Percentiles rank a stretch among this genome's conserved stretches.
These are phyloP conservation scores for Aspergillus indologenus DNA, from an alignment of 495 filamentous ascomycete genomes.

Conservation along the genomic window DNA sequence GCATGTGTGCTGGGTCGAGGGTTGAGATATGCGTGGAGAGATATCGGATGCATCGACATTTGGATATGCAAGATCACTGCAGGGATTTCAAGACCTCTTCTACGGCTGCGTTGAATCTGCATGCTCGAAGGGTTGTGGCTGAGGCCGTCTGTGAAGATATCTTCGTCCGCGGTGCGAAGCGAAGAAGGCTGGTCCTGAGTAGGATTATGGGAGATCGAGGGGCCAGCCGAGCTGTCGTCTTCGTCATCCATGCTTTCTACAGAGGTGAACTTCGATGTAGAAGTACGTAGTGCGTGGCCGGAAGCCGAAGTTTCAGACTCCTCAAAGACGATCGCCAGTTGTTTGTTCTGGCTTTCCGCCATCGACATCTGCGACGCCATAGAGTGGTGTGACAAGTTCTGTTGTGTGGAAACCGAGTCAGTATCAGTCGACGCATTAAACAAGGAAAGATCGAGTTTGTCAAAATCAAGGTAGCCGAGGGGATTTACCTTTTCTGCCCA, in stretches of 20 bases:
- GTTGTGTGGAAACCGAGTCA: conserved; percentile 20
- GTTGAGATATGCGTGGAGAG: conserved; percentile 45
- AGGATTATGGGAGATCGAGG: conserved; percentile 30
- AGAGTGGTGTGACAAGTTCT: background rate
- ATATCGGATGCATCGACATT: conserved; percentile 53
- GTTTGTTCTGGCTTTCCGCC: conserved; percentile 22
- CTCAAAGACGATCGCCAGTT: conserved; percentile 1
- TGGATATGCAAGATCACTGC: conserved; percentile 52
- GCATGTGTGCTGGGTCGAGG: conserved; percentile 20
- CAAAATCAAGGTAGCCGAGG: no score
- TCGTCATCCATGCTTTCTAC: conserved; percentile 27
- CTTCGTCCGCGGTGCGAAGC: conserved; percentile 35
- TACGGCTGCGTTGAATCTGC: conserved; percentile 29
- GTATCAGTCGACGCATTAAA: conserved; percentile 19
- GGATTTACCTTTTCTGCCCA: conserved; percentile 50
- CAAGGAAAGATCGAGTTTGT: conserved; percentile 10
- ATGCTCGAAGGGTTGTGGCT: conserved; percentile 40
- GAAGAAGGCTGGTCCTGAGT: conserved; percentile 34
- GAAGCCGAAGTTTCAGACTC: background rate
- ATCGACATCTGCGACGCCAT: background rate
- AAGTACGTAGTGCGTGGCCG: background rate
- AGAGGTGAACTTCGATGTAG: conserved; percentile 31
- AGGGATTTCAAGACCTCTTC: conserved; percentile 28
- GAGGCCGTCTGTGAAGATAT: conserved; percentile 52
- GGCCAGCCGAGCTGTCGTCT: conserved; percentile 38